These are phyloP conservation scores for Solanum okadae DNA, from an alignment of 257 asterid genomes.

Conservation along the genomic window DNA sequence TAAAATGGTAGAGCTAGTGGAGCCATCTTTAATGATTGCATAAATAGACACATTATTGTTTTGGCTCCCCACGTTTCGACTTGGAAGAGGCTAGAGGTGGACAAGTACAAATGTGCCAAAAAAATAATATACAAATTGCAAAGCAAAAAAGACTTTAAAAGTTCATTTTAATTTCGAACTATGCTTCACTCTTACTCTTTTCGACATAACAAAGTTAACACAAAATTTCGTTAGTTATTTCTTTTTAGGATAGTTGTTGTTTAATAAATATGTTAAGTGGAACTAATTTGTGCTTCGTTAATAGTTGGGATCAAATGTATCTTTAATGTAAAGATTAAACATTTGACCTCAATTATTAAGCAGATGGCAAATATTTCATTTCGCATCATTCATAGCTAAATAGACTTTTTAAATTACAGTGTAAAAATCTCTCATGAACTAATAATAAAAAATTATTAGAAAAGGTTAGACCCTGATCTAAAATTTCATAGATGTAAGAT, in stretches of 20 bases:
- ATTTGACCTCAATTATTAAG: not conserved
- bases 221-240: not conserved
- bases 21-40: constrained; percentile 14
- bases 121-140: not conserved
- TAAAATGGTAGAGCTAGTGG: not conserved
- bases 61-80: constrained; percentile 18
- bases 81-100: not conserved
- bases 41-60: constrained; percentile 12
- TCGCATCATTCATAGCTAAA: not conserved
- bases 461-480: not conserved
- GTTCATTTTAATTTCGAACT: not conserved
- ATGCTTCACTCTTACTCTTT: not conserved
- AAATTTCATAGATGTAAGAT: not conserved
- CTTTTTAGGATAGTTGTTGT: not conserved
- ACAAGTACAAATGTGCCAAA: not conserved
- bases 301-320: not conserved
- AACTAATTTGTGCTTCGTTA: not conserved
- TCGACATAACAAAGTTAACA: not conserved
- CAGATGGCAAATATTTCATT: not conserved
- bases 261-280: not conserved
- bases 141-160: not conserved
- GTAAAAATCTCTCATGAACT: not conserved
- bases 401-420: not conserved
- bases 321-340: not conserved
- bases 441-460: not conserved